Base-by-base conservation (phyloP, 2,329 filamentous ascomycete genomes). In the Didymella segeticola region DNA sequence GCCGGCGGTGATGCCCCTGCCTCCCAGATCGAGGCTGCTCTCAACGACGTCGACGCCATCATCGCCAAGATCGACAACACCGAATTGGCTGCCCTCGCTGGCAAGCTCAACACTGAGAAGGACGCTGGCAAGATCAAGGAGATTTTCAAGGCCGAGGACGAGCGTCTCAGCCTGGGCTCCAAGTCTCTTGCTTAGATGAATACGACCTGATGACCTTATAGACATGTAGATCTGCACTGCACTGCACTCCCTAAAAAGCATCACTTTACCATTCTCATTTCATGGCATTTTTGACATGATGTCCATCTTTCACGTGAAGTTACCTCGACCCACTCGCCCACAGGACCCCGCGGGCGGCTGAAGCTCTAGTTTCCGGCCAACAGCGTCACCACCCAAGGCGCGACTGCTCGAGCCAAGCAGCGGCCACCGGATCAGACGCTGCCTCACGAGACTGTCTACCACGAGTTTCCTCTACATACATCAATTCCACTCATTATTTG, bases 41-140 rank as follows among this genome's bases (percentile, higher is more conserved):
- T 98, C 30, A 84, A 84, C 67, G 93, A 97, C 63, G 90, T 96
- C 42, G 96, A 99, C 71, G 80, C 89, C 19, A 78, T 99, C 57
- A 91, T 96, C 79, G 82, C 82, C 77, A 96, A 93, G 85, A 87
- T 96, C 63, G 93, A 96, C 63, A 81, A 89, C 49, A 93, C 97
- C 66, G 93, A 98, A 83, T 86, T 98, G 68, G 93, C 93, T 33
- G 84, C 83, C 19, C 80, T 99, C 53, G 91, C 93, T 29, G 82
- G 80, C 67, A 93, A 93, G 80, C 85, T 99, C 56, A 88, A 86
- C 68, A 85, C 86, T 37, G 85, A 84, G 68, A 96, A 90, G 76
- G 86, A 93, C 58, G 87, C 86, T 17, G 86, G 84, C 61, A 90
- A 92, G 75, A 93, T 99, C 77, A 97, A 96, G 86, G 79, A 78